Evolutionary conservation across 495 filamentous ascomycete genomes (phyloP).

Genomic region (Aspergillus heteromorphus): DNA sequence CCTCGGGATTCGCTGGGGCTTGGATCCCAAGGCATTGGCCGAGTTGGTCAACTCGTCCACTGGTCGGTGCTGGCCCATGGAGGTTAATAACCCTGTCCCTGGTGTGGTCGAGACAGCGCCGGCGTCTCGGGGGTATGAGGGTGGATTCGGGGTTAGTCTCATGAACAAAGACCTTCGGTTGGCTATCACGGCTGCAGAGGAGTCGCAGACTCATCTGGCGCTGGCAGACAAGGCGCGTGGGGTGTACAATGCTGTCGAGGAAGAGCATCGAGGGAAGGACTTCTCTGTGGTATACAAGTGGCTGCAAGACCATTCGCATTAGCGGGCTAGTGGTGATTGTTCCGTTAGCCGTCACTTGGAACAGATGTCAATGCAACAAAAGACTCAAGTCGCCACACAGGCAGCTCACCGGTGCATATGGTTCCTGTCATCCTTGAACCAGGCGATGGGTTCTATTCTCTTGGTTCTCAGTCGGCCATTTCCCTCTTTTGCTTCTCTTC

Average conservation of each 20-base stretch:
- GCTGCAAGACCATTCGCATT: constrained; percentile 42
- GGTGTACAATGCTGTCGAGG: constrained; percentile 62
- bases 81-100: constrained; percentile 88
- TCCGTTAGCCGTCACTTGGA: not conserved
- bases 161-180: constrained; percentile 81
- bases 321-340: not conserved
- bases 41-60: constrained; percentile 80
- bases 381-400: too few relatives aligned
- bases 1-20: constrained; percentile 75
- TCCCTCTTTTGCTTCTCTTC: not conserved
- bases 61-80: constrained; percentile 85
- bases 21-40: constrained; percentile 73
- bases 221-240: constrained; percentile 58
- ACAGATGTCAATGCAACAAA: not conserved
- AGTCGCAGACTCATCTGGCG: constrained; percentile 60
- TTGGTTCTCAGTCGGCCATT: not conserved
- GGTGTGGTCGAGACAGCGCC: constrained; percentile 73
- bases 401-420: too few relatives aligned
- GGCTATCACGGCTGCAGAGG: constrained; percentile 65
- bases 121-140: constrained; percentile 66
- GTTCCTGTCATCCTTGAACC: too few relatives aligned
- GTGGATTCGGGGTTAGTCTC: constrained; percentile 76
- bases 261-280: constrained; percentile 63
- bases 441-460: too few relatives aligned
- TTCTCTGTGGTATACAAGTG: constrained; percentile 84